These are phyloP conservation scores for Besnoitia besnoiti DNA, from an alignment of 169 alveolate genomes.

Conservation along the genomic window DNA sequence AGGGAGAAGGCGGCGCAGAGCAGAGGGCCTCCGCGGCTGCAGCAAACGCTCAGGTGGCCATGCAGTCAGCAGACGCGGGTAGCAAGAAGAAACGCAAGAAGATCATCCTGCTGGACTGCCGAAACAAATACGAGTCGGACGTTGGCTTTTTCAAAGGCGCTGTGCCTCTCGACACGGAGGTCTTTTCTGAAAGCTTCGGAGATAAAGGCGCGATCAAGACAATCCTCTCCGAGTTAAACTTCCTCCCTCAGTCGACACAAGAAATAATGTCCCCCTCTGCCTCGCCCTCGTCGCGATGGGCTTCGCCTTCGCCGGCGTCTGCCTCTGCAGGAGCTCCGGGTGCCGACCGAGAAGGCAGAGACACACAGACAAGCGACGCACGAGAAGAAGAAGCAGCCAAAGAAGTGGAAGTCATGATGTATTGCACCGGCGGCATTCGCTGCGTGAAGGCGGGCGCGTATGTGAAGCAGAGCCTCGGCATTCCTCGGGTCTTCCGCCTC, in stretches of 20 bases:
- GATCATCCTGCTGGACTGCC: constrained; percentile 63
- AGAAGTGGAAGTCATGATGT: constrained; percentile 66
- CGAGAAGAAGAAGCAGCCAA: background rate
- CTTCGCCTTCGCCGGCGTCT: background rate
- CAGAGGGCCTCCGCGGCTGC: background rate
- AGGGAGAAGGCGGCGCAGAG: background rate
- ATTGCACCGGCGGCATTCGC: constrained; percentile 75
- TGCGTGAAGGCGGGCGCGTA: constrained; percentile 73
- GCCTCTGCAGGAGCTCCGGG: background rate
- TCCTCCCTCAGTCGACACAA: background rate
- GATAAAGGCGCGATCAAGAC: constrained; percentile 55
- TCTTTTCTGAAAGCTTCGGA: constrained; percentile 58
- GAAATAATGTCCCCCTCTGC: background rate
- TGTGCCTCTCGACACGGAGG: constrained; percentile 56
- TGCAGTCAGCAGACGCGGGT: background rate
- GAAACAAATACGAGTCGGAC: constrained; percentile 63
- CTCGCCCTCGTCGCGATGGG: background rate
- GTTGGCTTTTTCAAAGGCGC: constrained; percentile 68
- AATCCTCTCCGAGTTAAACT: background rate
- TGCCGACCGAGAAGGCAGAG: background rate
- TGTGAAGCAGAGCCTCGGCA: constrained; percentile 69
- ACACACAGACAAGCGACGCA: background rate
- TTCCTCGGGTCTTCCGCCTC: constrained; percentile 61
- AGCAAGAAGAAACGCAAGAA: background rate
- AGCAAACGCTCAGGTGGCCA: background rate